Percentiles rank a stretch among this genome's conserved stretches.
Conservation (phyloP, 1,284 basidiomycete species). For the Pascua guehoae region DNA sequence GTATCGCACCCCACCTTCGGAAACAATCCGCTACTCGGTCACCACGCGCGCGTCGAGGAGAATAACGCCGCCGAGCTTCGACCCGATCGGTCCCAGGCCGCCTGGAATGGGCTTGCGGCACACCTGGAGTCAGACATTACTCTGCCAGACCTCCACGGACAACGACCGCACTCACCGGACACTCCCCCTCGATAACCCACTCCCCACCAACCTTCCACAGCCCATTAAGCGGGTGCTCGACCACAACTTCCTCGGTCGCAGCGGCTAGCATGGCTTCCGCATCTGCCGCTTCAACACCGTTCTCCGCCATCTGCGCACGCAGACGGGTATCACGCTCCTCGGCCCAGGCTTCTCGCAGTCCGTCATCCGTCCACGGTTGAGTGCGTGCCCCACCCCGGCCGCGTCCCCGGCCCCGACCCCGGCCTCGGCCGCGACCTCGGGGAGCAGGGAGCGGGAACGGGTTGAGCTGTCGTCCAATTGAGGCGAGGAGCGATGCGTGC, state of each 20-base stretch:
- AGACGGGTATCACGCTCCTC: conserved; percentile 1
- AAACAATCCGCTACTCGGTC: conserved; percentile 3
- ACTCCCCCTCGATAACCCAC: conserved; percentile 45
- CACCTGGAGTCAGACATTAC: conserved; percentile 22
- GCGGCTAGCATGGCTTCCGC: conserved; percentile 15
- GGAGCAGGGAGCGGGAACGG: conserved; percentile 21
- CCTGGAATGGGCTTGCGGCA: conserved; percentile 34
- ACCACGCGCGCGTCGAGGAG: conserved; percentile 18
- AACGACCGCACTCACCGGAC: conserved; percentile 34
- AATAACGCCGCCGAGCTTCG: conserved; percentile 26
- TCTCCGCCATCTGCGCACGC: not conserved
- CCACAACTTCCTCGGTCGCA: conserved; percentile 11
- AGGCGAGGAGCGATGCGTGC: conserved; percentile 34
- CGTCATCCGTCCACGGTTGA: conserved; percentile 31
- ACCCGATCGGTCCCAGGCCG: conserved; percentile 26
- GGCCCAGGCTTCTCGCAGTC: conserved; percentile 14
- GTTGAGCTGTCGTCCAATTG: conserved; percentile 35
- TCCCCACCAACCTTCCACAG: conserved; percentile 31
- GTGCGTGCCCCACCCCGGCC: conserved; percentile 1
- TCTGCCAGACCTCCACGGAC: too few relatives aligned
- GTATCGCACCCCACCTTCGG: not conserved
- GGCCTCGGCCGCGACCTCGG: conserved; percentile 3
- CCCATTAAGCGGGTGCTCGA: conserved; percentile 31
- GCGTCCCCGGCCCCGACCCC: conserved; percentile 17
- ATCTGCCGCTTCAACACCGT: conserved; percentile 8